phyloP scores from a whole-genome alignment of 192 early-diverging fungal species.

The Coemansia sp. region DNA sequence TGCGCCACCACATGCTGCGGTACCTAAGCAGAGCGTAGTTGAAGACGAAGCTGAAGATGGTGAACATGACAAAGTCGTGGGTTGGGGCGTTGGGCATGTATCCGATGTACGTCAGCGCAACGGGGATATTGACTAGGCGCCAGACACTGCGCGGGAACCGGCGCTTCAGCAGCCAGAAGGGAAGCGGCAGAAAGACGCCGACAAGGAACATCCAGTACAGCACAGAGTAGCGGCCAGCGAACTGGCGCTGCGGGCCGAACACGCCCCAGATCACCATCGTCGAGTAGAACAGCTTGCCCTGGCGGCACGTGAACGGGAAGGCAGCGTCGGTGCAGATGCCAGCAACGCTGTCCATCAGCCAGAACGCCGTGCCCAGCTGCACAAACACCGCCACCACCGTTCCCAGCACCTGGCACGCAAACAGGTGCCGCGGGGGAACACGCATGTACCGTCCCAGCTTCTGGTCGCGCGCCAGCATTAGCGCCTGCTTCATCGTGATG shows the following conservation, averaged over 20 bases:
- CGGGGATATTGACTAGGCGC: conserved; percentile 64
- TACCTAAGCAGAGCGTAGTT: conserved; percentile 63
- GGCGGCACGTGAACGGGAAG: conserved; percentile 64
- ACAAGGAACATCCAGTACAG: conserved; percentile 55
- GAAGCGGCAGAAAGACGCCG: conserved; percentile 65
- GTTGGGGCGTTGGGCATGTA: conserved; percentile 61
- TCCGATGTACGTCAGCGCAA: conserved; percentile 60
- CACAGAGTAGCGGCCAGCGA: conserved; percentile 52
- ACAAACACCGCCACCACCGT: conserved; percentile 69
- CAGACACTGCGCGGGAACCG: conserved; percentile 63
- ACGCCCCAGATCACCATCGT: conserved; percentile 75
- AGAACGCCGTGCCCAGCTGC: conserved; percentile 64
- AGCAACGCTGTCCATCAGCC: conserved; percentile 58
- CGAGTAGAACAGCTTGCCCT: conserved; percentile 60
- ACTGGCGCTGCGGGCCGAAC: conserved; percentile 65
- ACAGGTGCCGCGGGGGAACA: conserved; percentile 72
- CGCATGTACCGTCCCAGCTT: conserved; percentile 74
- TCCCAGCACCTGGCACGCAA: conserved; percentile 69
- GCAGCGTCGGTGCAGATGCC: conserved; percentile 56
- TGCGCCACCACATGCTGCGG: conserved; percentile 61
- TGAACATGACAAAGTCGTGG: conserved; percentile 38
- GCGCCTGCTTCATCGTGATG: conserved; percentile 68
- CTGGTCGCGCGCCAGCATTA: conserved; percentile 63
- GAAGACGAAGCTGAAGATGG: conserved; percentile 61
- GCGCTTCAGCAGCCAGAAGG: conserved; percentile 61